phyloP scores from a whole-genome alignment of 306 rosid species.

The Quercus rubra region DNA sequence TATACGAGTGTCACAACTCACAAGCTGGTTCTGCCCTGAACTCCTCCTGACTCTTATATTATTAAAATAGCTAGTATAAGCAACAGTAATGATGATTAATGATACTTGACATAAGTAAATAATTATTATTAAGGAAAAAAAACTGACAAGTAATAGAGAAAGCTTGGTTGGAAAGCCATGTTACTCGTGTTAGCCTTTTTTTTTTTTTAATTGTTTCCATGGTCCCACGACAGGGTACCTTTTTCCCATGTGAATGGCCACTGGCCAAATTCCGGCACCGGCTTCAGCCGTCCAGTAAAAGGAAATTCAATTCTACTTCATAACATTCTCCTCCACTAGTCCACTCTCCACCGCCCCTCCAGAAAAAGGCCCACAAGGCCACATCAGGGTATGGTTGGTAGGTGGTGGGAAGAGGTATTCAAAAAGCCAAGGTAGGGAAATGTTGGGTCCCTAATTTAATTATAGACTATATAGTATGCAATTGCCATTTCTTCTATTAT shows the following conservation, averaged over 20 bases:
- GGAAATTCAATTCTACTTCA: not conserved
- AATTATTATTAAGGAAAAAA: slow-evolving; percentile 9
- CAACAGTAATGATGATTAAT: slow-evolving; percentile 48
- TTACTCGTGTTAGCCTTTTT: slow-evolving; percentile 30
- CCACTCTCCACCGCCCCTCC: slow-evolving; percentile 25
- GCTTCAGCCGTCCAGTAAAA: slow-evolving; percentile 18
- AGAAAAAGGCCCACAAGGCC: not conserved
- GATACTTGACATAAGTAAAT: slow-evolving; percentile 32
- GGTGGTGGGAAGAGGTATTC: slow-evolving; percentile 21
- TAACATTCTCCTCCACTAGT: not conserved
- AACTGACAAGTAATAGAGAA: slow-evolving; percentile 26
- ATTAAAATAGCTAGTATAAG: not conserved
- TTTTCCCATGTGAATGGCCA: slow-evolving; percentile 33
- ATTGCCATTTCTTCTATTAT: too few species aligned
- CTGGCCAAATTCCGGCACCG: slow-evolving; percentile 1
- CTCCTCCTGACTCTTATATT: not conserved
- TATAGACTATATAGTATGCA: too few species aligned
- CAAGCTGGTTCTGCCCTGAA: too few species aligned
- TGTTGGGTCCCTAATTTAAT: not conserved
- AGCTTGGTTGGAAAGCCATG: slow-evolving; percentile 55
- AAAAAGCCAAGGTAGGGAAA: slow-evolving; percentile 12
- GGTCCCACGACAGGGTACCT: slow-evolving; percentile 26
- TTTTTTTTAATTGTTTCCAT: slow-evolving; percentile 17
- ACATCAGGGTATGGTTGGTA: slow-evolving; percentile 33
- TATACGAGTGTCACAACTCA: too few species aligned